phyloP scores from a whole-genome alignment of 768 basidiomycete species.

The Guyanaporus albipodus region DNA sequence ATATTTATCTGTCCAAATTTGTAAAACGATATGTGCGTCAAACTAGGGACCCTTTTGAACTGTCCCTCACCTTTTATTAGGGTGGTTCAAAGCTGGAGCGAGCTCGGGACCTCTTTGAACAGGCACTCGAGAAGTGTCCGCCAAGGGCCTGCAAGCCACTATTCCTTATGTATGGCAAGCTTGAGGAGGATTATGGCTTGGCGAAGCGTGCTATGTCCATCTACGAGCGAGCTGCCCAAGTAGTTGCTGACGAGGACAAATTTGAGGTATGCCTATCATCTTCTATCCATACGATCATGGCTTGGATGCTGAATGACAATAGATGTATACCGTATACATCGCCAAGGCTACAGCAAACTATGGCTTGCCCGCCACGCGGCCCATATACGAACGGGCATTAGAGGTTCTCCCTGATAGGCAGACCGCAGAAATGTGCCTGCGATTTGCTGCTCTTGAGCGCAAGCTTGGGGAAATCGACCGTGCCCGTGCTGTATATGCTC shows the following conservation, averaged over 20 bases:
- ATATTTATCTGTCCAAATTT: constrained; percentile 96
- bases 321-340: constrained; percentile 98
- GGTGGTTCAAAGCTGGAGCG: constrained; percentile 93
- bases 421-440: constrained; percentile 96
- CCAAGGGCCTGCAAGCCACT: constrained; percentile 91
- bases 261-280: constrained; percentile 73
- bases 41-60: neutral
- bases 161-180: constrained; percentile 92
- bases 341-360: constrained; percentile 96
- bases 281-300: neutral
- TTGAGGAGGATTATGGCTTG: constrained; percentile 93
- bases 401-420: constrained; percentile 91
- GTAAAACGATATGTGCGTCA: constrained; percentile 86
- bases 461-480: constrained; percentile 99
- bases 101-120: constrained; percentile 96
- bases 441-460: constrained; percentile 92
- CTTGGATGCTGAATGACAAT: constrained; percentile 6
- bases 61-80: constrained; percentile 35
- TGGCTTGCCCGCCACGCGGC: constrained; percentile 91
- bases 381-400: constrained; percentile 93
- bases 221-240: constrained; percentile 87
- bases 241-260: constrained; percentile 85
- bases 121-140: constrained; percentile 95
- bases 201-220: constrained; percentile 96
- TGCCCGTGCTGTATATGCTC: constrained; percentile 93